Base-by-base conservation (phyloP, 441 rosid genomes). In the Bocquillonia castaneifolia region DNA sequence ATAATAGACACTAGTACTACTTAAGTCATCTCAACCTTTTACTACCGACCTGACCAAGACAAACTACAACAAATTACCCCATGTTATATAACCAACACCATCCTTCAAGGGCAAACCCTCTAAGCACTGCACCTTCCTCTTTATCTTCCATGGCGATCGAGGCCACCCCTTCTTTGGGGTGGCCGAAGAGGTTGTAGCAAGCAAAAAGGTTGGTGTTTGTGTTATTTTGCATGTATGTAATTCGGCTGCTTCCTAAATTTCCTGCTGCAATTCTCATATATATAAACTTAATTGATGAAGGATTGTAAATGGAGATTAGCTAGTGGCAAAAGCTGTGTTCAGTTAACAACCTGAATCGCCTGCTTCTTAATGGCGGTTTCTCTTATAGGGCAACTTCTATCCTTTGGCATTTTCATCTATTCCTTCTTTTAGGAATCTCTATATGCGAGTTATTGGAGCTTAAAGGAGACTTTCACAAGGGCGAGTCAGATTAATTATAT, bases 351-450 rank as follows among this genome's bases (percentile, higher is more conserved):
- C 69, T 56, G 74, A 72, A 72, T 66, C 70, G 28, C 51, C 70
- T n/a, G n/a, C n/a, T 37, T 66, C 47, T 65, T 8, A 63, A 64
- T 22, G 71, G 69, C 55, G 69, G 70, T 74, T 67, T 76, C 61
- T 72, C 45, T 59, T 70, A 50, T 34, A 82, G 84, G 86, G 86
- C 84, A 82, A 74, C 82, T 78, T 82, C 79, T 59, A 78, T 78
- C 82, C 84, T 82, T 82, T 82, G 86, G 86, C 86, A 82, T 78
- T 77, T 64, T 65, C 54, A 63, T 71, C 58, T 54, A 34, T 66
- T 67, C 70, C 70, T 65, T 37, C 42, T 23, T 17, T 50, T 22
- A 10, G 17, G 15, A 57, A 47, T 56, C 29, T 47, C 75, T 40
- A 50, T 18, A 13, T 23, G 61, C 40, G 59, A 58, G 63, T 66